Evolutionary conservation across 495 filamentous ascomycete species (phyloP), one percentile per base, ranked within the genome.

Genomic region (Tuber calosporum): DNA sequence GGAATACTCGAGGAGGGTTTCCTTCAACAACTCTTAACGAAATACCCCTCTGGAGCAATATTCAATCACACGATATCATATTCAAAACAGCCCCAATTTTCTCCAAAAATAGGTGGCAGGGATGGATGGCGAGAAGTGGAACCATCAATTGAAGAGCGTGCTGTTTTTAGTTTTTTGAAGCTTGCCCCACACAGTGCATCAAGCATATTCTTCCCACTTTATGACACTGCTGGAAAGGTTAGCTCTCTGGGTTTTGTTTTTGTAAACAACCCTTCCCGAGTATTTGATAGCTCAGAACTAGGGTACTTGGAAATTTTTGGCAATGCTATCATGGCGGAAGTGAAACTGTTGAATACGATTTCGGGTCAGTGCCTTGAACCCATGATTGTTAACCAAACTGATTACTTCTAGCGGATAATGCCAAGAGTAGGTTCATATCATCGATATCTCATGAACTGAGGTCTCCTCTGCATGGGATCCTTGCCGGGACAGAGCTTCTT

Each of bases 391-490:
- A 48, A 22, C 43, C 5, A 5, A 48, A 22, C 1, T 5, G 20
- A 9, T 38, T 36, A 36, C 38, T 45, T 30, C 34, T 45, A 79
- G 78, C 73, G 11, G 37, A 79, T 58, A 72, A 66, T n/a, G 77
- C 78, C 42, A 84, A 84, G 73, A 79, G 81, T 13, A 82, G 82
- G 38, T 84, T 84, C 66, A 81, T 84, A 58, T 78, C 82, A 13
- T 81, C 79, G 36, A 81, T 84, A 17, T 83, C 83, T 38, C 83
- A 84, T 73, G 83, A 84, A 48, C 75, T 84, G 34, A 73, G 83
- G 38, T 82, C 81, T 4, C 83, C 83, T 22, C 79, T 84, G 4
- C 83, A 84, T 75, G 83, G 82, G 4, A 83, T 83, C 39, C 80
- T 84, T 37, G 83, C 82, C 7, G 81, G 79, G 62, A 79, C 77